Percentiles rank a stretch among this genome's conserved stretches.
phyloP scores from a whole-genome alignment of 257 asterid genomes.

The Knoxia roxburghii region DNA sequence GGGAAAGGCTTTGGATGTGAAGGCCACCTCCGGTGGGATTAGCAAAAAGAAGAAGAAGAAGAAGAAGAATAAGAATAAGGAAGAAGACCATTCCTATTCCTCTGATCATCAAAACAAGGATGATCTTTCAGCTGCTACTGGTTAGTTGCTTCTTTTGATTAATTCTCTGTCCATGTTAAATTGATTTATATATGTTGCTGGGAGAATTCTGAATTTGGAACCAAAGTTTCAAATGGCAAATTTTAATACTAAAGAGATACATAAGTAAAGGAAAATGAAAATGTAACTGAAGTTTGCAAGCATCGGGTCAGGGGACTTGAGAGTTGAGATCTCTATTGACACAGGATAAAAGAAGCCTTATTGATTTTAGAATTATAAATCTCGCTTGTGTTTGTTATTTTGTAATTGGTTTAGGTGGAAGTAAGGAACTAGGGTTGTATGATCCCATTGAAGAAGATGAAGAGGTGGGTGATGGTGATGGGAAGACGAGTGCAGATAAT shows the following conservation, averaged over 20 bases:
- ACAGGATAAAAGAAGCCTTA: too few species aligned
- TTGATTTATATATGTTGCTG: too few species aligned
- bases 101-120: background rate
- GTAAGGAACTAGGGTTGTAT: slow-evolving; percentile 27
- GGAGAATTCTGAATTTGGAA: too few species aligned
- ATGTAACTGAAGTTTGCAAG: too few species aligned
- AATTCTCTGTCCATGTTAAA: too few species aligned
- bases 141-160: background rate
- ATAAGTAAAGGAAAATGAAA: too few species aligned
- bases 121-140: background rate
- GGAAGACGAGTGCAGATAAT: slow-evolving; percentile 34
- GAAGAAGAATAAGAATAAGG: too few species aligned
- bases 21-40: slow-evolving; percentile 41
- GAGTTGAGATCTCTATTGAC: too few species aligned
- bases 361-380: too few species aligned
- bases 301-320: too few species aligned
- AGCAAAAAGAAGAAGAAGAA: slow-evolving; percentile 63
- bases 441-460: slow-evolving; percentile 43
- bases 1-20: slow-evolving; percentile 94
- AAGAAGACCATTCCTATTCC: slow-evolving; percentile 9
- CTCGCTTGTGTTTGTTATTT: background rate
- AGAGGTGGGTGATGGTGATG: slow-evolving; percentile 16
- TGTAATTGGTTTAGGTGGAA: slow-evolving; percentile 36
- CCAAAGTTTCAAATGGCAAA: too few species aligned
- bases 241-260: too few species aligned